Base-by-base conservation (phyloP, 306 rosid genomes). In the Elaeagnus macrophylla region DNA sequence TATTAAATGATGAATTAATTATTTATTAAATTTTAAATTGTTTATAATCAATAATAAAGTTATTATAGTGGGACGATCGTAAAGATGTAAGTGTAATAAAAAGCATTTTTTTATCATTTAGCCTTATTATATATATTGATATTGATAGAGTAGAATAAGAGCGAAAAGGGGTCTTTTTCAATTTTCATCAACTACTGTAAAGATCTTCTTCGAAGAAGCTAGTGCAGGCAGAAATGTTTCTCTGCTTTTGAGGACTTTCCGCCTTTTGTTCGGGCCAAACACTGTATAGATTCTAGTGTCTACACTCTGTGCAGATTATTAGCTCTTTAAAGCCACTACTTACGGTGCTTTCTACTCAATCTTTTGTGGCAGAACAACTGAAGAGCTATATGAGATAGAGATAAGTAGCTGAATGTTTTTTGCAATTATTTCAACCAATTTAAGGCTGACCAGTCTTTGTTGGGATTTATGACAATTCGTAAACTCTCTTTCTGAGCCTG, bases 211-310 rank as follows among this genome's bases (percentile, higher is more conserved):
- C 40, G 46, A 37, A 41, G 54, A 49, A 48, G 37, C 57, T 42
- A 46, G 9, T 17, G 8, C n/a, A 14, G 20, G 17, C 32, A 20
- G 32, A 20, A 20, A 20, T 20, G 2, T 20, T 70, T 65, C 60
- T 71, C 81, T 69, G 78, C 81, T 83, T 84, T 72, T 83, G 67
- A 81, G 81, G 79, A 67, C 79, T 67, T 65, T 87, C 96, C 89
- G 96, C 71, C 87, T 74, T 75, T 20, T 67, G 67, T 78, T 72
- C 67, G 46, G 62, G 76, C 55, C 78, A 60, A 72, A 65, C 66
- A 57, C 3, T 1, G n/a, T n/a, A n/a, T 1, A 1, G 32, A 25
- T 5, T 25, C 4, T 25, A 25, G 32, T 25, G 4, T 69, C 52
- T 59, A 69, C 68, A 36, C 59, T 67, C 84, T 62, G 74, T 68